phyloP scores from a whole-genome alignment of 2,329 filamentous ascomycete genomes.

The Penicillium olsonii region DNA sequence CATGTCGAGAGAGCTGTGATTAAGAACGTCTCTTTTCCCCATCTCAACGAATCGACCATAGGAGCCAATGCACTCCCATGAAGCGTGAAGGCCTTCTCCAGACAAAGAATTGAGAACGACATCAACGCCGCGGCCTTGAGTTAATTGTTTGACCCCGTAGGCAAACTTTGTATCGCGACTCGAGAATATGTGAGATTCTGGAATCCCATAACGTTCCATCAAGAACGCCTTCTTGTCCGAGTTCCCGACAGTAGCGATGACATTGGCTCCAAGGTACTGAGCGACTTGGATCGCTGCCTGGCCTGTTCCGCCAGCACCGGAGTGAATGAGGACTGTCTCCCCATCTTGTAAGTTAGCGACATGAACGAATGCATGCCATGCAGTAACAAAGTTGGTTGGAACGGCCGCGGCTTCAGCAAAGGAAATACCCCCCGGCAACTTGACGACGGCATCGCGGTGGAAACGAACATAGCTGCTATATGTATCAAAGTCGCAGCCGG shows the following conservation, averaged over 20 bases:
- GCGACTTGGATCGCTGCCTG: neutral
- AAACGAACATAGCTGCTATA: neutral
- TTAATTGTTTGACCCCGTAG: neutral
- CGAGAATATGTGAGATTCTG: neutral
- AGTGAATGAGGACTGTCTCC: neutral
- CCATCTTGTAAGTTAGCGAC: neutral
- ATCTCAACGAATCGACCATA: constrained; percentile 17
- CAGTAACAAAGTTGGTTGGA: neutral
- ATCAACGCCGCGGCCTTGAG: neutral
- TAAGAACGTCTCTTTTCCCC: constrained; percentile 7
- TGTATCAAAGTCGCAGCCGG: neutral
- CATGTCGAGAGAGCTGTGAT: neutral
- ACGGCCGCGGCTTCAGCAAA: neutral
- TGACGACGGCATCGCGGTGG: neutral
- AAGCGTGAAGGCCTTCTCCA: constrained; percentile 11
- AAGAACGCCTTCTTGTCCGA: neutral
- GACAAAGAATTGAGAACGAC: constrained; percentile 1
- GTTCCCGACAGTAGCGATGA: neutral
- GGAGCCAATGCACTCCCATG: constrained; percentile 1
- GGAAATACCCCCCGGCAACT: neutral
- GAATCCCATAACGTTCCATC: neutral
- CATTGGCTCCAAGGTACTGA: neutral
- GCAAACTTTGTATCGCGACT: neutral
- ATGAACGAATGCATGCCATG: neutral
- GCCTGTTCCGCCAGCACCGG: neutral